A percentile compares a stretch with the other conserved stretches of the same genome.
Evolutionary conservation across 2,329 filamentous ascomycete species (phyloP).

Genomic region (Fusarium neocosmosporiellum): DNA sequence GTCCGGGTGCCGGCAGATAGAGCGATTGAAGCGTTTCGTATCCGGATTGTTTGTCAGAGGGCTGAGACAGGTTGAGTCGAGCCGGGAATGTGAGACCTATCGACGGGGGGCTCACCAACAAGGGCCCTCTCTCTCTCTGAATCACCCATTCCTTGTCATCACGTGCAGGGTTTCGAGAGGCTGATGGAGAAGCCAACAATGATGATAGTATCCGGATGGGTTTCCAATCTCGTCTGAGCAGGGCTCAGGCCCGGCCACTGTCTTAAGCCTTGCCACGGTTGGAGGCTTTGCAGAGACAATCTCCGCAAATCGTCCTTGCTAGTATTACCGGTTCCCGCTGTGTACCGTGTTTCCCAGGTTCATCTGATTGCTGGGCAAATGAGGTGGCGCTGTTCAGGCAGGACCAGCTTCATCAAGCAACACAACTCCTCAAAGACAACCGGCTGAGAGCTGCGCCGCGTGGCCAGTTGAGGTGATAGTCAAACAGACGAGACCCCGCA

Average conservation of each 20-base stretch:
- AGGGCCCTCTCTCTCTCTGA: background rate
- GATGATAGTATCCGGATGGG: background rate
- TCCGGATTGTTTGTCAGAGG: conserved; percentile 16
- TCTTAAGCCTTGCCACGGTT: background rate
- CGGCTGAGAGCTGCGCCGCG: conserved; percentile 16
- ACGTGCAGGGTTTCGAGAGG: conserved; percentile 14
- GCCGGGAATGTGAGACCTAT: conserved; percentile 8
- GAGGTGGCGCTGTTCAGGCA: conserved; percentile 18
- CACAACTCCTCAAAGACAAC: conserved; percentile 7
- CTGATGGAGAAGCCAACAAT: conserved; percentile 6
- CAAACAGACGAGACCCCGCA: conserved; percentile 20
- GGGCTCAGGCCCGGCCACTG: background rate
- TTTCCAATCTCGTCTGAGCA: background rate
- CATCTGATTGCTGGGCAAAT: conserved; percentile 10
- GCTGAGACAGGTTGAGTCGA: conserved; percentile 16
- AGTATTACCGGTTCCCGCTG: conserved; percentile 1
- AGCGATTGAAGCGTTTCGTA: conserved; percentile 21
- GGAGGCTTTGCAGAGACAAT: background rate
- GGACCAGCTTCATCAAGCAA: conserved; percentile 13
- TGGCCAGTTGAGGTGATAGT: conserved; percentile 14
- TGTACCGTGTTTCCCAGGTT: conserved; percentile 5
- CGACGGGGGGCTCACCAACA: background rate
- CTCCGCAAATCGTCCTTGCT: background rate
- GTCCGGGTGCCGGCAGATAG: conserved; percentile 16
- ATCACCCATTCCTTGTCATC: conserved; percentile 10